Evolutionary conservation across 2,329 filamentous ascomycete species (phyloP), one percentile per base, ranked within the genome.

Genomic region (Escovopsis sp.): DNA sequence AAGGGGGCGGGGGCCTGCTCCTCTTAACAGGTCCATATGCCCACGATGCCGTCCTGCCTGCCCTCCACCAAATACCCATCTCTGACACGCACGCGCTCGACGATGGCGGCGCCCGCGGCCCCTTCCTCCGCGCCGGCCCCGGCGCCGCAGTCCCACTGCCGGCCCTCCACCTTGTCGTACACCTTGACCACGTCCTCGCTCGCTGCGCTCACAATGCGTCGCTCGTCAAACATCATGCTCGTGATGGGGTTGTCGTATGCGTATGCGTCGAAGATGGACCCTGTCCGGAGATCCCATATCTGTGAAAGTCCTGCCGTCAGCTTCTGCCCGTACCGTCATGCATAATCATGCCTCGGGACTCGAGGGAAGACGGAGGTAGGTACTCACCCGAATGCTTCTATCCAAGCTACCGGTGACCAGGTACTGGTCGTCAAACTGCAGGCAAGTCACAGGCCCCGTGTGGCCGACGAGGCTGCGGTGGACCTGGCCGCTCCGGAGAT

Each of bases 251-350:
- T 73, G 56, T 96, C 88, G 64, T 96, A 98, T 19, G 89, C 91
- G 61, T 88, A 98, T 15, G 89, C 91, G 59, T 98, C 91, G 59
- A 83, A 83, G 53, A 98, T 95, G 32, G 87, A 88, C 38, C 91
- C 91, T 11, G 87, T 96, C 43, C 91, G 84, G 44, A 98, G 81
- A 63, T 98, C 91, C 91, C 91, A 98, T 58, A 98, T 96, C 88
- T 96, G 56, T 40, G 44, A 1, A 28, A n/a, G 26, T 11, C 19
- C 2, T 43, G 49, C 59, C 50, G 59, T 59, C 46, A 49, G 51
- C 11, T 26, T 30, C 34, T 12, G 34, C 26, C 15, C 15, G 15
- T 15, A 15, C 15, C 15, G 15, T 15, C 15, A 15, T 15, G 15
- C 15, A 15, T 15, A 15, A 15, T 15, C 15, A 15, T 15, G 15